phyloP scores from a whole-genome alignment of 805 yeast genomes.

The Saccharomycopsis fibuligera region DNA sequence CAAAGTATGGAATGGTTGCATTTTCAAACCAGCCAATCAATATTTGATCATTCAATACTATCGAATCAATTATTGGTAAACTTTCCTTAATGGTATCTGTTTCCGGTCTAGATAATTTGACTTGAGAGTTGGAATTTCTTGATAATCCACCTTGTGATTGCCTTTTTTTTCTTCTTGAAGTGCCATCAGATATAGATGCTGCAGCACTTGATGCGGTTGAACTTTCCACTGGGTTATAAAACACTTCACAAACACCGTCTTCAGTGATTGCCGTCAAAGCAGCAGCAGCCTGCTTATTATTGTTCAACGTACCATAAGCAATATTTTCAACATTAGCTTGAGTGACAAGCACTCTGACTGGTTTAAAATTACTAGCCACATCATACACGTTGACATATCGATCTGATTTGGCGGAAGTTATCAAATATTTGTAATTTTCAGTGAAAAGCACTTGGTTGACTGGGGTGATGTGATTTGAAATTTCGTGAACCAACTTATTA shows the following conservation, averaged over 20 bases:
- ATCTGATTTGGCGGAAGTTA: constrained; percentile 73
- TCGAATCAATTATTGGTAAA: constrained; percentile 29
- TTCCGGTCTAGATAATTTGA: constrained; percentile 44
- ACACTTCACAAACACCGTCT: constrained; percentile 67
- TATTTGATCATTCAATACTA: constrained; percentile 31
- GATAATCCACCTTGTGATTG: constrained; percentile 43
- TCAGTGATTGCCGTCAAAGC: constrained; percentile 58
- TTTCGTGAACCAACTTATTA: constrained; percentile 39
- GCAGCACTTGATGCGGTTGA: constrained; percentile 24
- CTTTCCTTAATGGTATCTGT: constrained; percentile 23
- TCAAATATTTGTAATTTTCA: constrained; percentile 38
- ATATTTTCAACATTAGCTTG: constrained; percentile 53
- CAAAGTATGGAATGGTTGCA: constrained; percentile 51
- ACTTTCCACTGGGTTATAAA: constrained; percentile 45
- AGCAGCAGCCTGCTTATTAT: neutral
- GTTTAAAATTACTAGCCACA: constrained; percentile 32
- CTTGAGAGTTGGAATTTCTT: constrained; percentile 39
- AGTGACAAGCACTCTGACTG: constrained; percentile 57
- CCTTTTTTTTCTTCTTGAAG: constrained; percentile 29
- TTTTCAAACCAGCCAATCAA: constrained; percentile 57
- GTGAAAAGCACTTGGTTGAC: constrained; percentile 43
- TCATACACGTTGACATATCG: constrained; percentile 73
- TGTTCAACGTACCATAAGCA: constrained; percentile 28
- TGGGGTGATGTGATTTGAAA: constrained; percentile 75
- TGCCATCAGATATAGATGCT: constrained; percentile 5